Evolutionary conservation across 1,139 yeast species (phyloP).

Genomic region (Suhomyces anneliseae): DNA sequence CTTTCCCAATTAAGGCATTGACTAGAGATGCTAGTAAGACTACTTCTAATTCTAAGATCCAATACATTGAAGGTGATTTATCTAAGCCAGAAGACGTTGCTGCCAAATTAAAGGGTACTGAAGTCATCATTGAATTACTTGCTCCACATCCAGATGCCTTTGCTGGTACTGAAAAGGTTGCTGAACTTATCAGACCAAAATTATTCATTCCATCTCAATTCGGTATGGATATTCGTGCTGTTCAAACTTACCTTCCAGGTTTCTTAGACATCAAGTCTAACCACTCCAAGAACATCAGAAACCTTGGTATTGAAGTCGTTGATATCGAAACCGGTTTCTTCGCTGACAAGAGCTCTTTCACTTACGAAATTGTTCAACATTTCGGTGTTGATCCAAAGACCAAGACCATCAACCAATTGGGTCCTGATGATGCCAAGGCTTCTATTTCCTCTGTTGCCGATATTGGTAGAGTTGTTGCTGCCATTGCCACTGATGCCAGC

Average conservation of each 20-base stretch:
- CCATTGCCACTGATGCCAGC: slow-evolving; percentile 32
- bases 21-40: slow-evolving; percentile 38
- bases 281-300: slow-evolving; percentile 30
- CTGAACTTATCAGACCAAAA: slow-evolving; percentile 45
- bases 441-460: slow-evolving; percentile 42
- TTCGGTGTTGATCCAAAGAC: slow-evolving; percentile 39
- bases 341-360: slow-evolving; percentile 36
- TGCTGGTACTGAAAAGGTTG: slow-evolving; percentile 31
- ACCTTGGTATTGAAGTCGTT: slow-evolving; percentile 50
- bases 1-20: slow-evolving; percentile 52
- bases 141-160: slow-evolving; percentile 27
- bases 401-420: slow-evolving; percentile 40
- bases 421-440: slow-evolving; percentile 39
- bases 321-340: slow-evolving; percentile 49
- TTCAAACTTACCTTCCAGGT: slow-evolving; percentile 29
- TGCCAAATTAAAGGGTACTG: slow-evolving; percentile 46
- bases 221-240: slow-evolving; percentile 44
- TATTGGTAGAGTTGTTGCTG: slow-evolving; percentile 44
- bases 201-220: slow-evolving; percentile 64
- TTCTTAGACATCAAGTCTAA: slow-evolving; percentile 37
- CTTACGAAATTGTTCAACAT: slow-evolving; percentile 34
- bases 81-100: slow-evolving; percentile 23
- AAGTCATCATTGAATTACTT: slow-evolving; percentile 51
- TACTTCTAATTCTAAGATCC: slow-evolving; percentile 35
- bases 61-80: slow-evolving; percentile 38